Conservation (phyloP, 164 flowering plant species). For the Stephania yunnanensis region DNA sequence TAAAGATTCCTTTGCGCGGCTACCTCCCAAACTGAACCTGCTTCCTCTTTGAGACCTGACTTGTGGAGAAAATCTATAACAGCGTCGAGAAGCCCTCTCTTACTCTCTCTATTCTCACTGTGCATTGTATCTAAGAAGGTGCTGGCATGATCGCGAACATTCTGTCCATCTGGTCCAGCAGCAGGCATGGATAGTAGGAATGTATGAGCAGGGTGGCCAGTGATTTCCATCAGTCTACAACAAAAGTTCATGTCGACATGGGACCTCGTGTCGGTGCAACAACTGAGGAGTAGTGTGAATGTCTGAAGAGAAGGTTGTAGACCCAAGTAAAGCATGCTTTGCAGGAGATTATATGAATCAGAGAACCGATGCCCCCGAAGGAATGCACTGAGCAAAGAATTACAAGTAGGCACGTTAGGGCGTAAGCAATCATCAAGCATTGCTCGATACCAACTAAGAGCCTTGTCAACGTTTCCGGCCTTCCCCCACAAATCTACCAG, state of each 20-base stretch:
- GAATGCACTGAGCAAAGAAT: conserved; percentile 88
- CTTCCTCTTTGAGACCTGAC: conserved; percentile 92
- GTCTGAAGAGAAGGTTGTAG: conserved; percentile 83
- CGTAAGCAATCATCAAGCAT: conserved; percentile 81
- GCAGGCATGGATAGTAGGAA: conserved; percentile 74
- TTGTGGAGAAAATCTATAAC: conserved; percentile 91
- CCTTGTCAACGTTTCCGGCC: conserved; percentile 76
- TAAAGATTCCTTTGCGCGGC: conserved; percentile 86
- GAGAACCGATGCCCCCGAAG: conserved; percentile 59
- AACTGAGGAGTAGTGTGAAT: conserved; percentile 82
- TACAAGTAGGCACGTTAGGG: conserved; percentile 96
- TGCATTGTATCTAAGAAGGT: conserved; percentile 77
- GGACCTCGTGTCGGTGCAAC: conserved; percentile 69
- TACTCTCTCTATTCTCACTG: conserved; percentile 89
- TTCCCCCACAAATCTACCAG: conserved; percentile 97
- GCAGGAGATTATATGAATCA: conserved; percentile 71
- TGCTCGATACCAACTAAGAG: conserved; percentile 76
- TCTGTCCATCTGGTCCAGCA: conserved; percentile 80
- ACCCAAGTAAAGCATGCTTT: conserved; percentile 61
- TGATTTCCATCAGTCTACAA: conserved; percentile 66
- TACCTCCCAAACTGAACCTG: conserved; percentile 94
- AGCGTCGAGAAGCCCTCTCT: conserved; percentile 88
- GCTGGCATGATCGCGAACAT: conserved; percentile 70
- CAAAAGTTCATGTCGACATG: conserved; percentile 61
- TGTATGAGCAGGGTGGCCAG: conserved; percentile 83